Evolutionary conservation across 2,329 filamentous ascomycete genomes (phyloP).

Genomic region (Biscogniauxia marginata): DNA sequence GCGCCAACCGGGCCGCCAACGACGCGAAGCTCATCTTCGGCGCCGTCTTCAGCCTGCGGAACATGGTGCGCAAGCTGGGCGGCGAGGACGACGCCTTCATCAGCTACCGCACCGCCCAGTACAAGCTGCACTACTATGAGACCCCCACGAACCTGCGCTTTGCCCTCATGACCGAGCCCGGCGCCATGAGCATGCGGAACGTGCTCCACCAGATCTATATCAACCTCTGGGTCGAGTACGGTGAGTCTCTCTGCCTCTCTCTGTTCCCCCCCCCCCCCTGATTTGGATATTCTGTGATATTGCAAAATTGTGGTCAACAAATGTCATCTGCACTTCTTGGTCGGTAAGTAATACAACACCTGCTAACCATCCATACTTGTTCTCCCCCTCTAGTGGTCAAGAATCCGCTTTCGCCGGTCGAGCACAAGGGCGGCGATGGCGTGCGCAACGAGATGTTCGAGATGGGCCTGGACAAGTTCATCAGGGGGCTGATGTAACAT

Average conservation of each 20-base stretch:
- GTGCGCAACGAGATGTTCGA: slow-evolving; percentile 71
- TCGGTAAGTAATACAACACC: too few species aligned
- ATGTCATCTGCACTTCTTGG: too few species aligned
- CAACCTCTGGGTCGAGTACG: slow-evolving; percentile 95
- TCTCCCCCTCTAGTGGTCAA: slow-evolving; percentile 56
- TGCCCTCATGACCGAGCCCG: slow-evolving; percentile 92
- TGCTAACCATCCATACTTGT: not conserved
- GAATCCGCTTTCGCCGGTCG: slow-evolving; percentile 66
- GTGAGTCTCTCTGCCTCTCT: slow-evolving; percentile 44
- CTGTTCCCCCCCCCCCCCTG: not conserved
- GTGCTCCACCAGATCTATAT: slow-evolving; percentile 98
- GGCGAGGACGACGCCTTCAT: slow-evolving; percentile 94
- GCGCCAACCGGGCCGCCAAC: slow-evolving; percentile 53
- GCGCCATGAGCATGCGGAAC: slow-evolving; percentile 84
- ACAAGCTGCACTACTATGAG: slow-evolving; percentile 99
- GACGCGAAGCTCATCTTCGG: slow-evolving; percentile 98
- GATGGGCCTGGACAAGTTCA: slow-evolving; percentile 73
- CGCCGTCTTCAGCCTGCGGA: slow-evolving; percentile 91
- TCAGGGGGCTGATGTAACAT: slow-evolving; percentile 65
- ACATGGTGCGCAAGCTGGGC: slow-evolving; percentile 94
- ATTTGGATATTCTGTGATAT: too few species aligned
- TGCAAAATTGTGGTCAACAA: too few species aligned
- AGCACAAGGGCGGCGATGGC: slow-evolving; percentile 67
- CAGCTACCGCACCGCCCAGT: slow-evolving; percentile 87
- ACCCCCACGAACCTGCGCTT: slow-evolving; percentile 94